Percentiles rank a stretch among this genome's conserved stretches.
Evolutionary conservation across 2,329 filamentous ascomycete genomes (phyloP).

Genomic region (Botrytis tulipae): DNA sequence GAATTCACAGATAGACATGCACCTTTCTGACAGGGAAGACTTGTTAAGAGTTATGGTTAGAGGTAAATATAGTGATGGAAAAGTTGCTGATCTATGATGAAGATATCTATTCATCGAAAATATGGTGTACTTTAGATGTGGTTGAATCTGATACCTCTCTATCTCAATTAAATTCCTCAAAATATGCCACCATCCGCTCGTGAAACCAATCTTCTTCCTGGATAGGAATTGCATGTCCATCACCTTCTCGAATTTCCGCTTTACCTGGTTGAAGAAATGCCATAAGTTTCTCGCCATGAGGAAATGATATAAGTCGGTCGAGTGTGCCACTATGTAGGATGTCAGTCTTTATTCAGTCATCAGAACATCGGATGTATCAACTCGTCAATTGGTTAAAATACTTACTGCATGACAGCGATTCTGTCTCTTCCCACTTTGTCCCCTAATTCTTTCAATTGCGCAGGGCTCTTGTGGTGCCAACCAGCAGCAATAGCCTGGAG

Average conservation of each 20-base stretch:
- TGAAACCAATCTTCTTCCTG: constrained; percentile 72
- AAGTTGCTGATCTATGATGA: not conserved
- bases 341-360: not conserved
- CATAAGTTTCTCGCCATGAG: constrained; percentile 68
- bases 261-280: constrained; percentile 60
- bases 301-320: constrained; percentile 75
- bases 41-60: not conserved
- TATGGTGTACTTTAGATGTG: too few relatives aligned
- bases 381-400: not conserved
- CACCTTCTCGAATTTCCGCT: constrained; percentile 63
- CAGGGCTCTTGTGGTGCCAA: constrained; percentile 72
- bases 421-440: constrained; percentile 68
- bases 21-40: not conserved
- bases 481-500: constrained; percentile 76
- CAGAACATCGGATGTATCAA: not conserved
- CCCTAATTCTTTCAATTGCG: constrained; percentile 64
- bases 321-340: constrained; percentile 49
- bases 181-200: constrained; percentile 37
- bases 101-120: not conserved
- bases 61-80: not conserved
- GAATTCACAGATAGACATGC: not conserved
- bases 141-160: too few relatives aligned
- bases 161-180: constrained; percentile 9
- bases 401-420: constrained; percentile 68
- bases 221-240: constrained; percentile 72